These are phyloP conservation scores for Pulveroboletus ravenelii DNA, from an alignment of 768 basidiomycete species.

Conservation along the genomic window DNA sequence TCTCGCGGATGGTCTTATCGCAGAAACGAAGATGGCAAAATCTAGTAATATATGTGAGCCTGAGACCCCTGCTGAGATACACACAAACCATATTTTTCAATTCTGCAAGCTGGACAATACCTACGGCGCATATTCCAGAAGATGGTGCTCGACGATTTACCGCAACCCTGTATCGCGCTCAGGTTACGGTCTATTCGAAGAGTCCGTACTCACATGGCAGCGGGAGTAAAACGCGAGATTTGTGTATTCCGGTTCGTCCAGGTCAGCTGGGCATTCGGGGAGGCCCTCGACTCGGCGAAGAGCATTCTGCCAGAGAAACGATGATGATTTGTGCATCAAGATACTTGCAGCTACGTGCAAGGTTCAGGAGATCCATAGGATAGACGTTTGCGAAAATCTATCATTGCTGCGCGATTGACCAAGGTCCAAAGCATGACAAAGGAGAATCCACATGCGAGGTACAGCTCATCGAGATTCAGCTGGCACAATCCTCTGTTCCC, in stretches of 20 bases:
- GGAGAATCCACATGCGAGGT: conserved; percentile 10
- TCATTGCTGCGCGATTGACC: neutral
- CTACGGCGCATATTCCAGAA: conserved; percentile 14
- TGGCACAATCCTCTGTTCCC: conserved; percentile 4
- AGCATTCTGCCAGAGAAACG: too few species aligned
- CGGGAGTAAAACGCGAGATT: conserved; percentile 34
- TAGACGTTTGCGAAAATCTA: conserved; percentile 33
- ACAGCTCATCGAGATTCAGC: conserved; percentile 21
- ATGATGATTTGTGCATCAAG: too few species aligned
- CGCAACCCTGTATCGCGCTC: conserved; percentile 7
- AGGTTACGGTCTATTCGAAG: neutral
- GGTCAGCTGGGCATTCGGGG: conserved; percentile 33
- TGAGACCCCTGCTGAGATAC: neutral
- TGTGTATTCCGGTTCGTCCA: conserved; percentile 43
- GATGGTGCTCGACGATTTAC: neutral
- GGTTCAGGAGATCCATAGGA: too few species aligned
- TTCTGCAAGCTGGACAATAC: conserved; percentile 6
- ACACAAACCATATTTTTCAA: conserved; percentile 3
- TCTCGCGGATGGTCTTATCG: neutral
- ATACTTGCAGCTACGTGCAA: too few species aligned
- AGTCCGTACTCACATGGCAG: conserved; percentile 20
- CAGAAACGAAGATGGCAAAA: neutral
- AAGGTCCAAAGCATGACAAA: neutral
- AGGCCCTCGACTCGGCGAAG: too few species aligned
- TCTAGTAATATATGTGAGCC: neutral